A percentile compares a stretch with the other conserved stretches of the same genome.
Conservation (phyloP, 2,329 filamentous ascomycete species). For the Bisporella sp. region DNA sequence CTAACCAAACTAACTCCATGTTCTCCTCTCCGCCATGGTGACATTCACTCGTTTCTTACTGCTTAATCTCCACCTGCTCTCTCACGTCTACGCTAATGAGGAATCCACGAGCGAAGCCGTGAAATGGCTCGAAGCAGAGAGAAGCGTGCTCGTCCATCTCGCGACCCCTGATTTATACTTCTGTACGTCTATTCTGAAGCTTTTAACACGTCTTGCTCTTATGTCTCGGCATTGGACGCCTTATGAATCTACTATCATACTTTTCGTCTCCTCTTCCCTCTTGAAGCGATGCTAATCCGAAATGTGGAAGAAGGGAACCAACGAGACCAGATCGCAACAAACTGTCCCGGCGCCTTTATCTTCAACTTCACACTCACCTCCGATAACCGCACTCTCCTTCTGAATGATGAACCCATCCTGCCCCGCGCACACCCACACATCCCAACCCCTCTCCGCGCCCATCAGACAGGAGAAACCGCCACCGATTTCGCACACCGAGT, state of each 20-base stretch:
- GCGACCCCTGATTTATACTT: conserved; percentile 13
- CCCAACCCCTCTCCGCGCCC: conserved; percentile 11
- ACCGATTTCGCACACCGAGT: not conserved
- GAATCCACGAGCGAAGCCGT: conserved; percentile 8
- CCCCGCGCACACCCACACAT: conserved; percentile 10
- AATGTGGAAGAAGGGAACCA: conserved; percentile 5
- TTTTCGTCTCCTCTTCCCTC: conserved; percentile 1
- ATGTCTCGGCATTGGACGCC: conserved; percentile 2
- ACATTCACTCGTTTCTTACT: conserved; percentile 7
- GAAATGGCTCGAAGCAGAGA: conserved; percentile 13
- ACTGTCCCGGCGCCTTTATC: conserved; percentile 11
- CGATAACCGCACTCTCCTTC: conserved; percentile 13
- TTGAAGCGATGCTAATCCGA: conserved; percentile 7
- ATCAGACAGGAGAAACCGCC: conserved; percentile 7
- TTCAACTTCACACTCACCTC: conserved; percentile 16
- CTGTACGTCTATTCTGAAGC: conserved; percentile 10
- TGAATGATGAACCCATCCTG: conserved; percentile 15
- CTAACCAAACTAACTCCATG: not conserved
- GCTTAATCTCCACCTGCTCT: conserved; percentile 5
- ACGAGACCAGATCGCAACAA: conserved; percentile 8
- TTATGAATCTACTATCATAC: conserved; percentile 4
- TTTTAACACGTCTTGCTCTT: conserved; percentile 8
- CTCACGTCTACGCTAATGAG: conserved; percentile 9
- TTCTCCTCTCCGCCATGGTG: too few relatives aligned
- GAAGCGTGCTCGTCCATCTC: conserved; percentile 13